Evolutionary conservation across 306 rosid species (phyloP).

Genomic region (Hylodesmum podocarpum): DNA sequence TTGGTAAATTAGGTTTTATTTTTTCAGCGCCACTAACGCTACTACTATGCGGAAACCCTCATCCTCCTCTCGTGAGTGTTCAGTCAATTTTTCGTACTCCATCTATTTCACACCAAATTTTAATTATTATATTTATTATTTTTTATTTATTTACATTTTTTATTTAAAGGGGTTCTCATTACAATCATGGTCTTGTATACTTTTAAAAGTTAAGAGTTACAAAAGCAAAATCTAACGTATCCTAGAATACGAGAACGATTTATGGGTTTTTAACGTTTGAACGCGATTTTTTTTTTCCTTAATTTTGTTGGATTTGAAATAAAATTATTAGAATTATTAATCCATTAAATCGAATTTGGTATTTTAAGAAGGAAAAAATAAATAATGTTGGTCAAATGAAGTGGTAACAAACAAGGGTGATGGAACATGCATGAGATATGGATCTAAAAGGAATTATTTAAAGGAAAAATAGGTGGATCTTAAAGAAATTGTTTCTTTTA

Average conservation of each 20-base stretch:
- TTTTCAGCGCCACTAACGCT: conserved; percentile 28
- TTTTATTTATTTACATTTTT: too few relatives aligned
- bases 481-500: conserved; percentile 4
- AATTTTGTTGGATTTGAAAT: neutral
- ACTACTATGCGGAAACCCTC: conserved; percentile 31
- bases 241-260: neutral
- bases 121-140: neutral
- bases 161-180: neutral
- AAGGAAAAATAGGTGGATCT: conserved; percentile 36
- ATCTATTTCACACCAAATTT: neutral
- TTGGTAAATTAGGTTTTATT: conserved; percentile 68
- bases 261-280: neutral
- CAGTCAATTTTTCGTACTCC: conserved; percentile 12
- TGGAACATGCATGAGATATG: conserved; percentile 34
- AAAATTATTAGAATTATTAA: too few relatives aligned
- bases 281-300: neutral
- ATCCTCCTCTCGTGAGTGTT: conserved; percentile 34
- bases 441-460: conserved; percentile 36
- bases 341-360: too few relatives aligned
- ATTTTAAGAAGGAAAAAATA: neutral
- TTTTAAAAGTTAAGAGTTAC: neutral
- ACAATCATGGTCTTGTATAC: neutral
- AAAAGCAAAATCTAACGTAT: neutral
- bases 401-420: conserved; percentile 28
- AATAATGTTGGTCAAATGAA: conserved; percentile 42